These are phyloP conservation scores for Lipomyces japonicus DNA, from an alignment of 805 yeast species.

Conservation along the genomic window DNA sequence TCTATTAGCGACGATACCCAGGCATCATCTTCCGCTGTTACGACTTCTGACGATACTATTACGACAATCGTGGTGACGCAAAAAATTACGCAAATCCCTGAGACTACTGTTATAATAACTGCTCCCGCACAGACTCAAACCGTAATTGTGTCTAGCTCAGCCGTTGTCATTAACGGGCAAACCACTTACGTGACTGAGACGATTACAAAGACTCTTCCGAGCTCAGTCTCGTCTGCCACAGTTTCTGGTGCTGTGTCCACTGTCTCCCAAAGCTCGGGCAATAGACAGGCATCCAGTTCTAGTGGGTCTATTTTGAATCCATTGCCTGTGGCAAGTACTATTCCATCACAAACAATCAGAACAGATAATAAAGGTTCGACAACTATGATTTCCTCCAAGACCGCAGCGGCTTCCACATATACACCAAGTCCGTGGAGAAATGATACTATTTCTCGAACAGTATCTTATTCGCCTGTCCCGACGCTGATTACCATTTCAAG, in stretches of 20 bases:
- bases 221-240: too few species aligned
- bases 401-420: too few species aligned
- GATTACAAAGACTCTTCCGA: too few species aligned
- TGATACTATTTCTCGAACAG: neutral
- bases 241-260: neutral
- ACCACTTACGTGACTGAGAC: neutral
- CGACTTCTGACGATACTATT: neutral
- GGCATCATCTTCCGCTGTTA: neutral
- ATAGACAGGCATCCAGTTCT: too few species aligned
- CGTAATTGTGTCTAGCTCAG: neutral
- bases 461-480: neutral
- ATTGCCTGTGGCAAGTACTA: too few species aligned
- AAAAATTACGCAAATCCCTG: neutral
- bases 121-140: neutral
- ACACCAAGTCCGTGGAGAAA: neutral
- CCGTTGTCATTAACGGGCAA: neutral
- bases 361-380: too few species aligned
- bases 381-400: too few species aligned
- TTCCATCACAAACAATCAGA: too few species aligned
- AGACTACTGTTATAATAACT: neutral
- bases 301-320: too few species aligned
- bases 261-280: neutral
- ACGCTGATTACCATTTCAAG: neutral
- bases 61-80: neutral
- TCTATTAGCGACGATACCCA: neutral